A percentile compares a stretch with the other conserved stretches of the same genome.
Evolutionary conservation across 2,329 filamentous ascomycete genomes (phyloP).

Genomic region (Penicillium polonicum): DNA sequence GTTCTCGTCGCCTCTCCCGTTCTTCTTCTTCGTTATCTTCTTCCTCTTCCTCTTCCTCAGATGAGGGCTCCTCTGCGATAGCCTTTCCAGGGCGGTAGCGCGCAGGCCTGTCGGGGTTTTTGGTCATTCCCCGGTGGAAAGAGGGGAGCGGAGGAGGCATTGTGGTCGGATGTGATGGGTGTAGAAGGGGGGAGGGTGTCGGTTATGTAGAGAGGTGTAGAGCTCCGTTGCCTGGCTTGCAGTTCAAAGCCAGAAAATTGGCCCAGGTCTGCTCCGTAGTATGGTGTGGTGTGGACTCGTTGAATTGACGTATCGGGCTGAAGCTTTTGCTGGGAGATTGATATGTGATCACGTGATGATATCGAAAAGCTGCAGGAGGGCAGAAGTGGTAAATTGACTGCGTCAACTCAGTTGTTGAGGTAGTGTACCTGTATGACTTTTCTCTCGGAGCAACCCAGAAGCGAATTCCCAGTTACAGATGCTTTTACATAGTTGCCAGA

Average conservation of each 20-base stretch:
- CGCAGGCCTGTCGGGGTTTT: constrained; percentile 74
- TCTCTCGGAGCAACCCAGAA: background rate
- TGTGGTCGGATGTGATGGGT: constrained; percentile 6
- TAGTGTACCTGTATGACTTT: background rate
- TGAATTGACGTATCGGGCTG: constrained; percentile 1
- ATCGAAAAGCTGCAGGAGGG: background rate
- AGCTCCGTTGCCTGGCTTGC: background rate
- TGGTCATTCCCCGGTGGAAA: constrained; percentile 71
- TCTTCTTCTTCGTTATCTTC: constrained; percentile 61
- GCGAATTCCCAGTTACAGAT: fast-evolving
- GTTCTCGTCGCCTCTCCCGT: constrained; percentile 58
- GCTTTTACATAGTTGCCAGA: background rate
- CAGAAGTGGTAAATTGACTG: background rate
- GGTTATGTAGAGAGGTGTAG: background rate
- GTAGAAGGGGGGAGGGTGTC: background rate
- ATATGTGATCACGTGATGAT: constrained; percentile 6
- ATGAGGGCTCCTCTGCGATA: constrained; percentile 48
- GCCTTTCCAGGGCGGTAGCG: constrained; percentile 86
- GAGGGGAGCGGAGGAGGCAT: constrained; percentile 49
- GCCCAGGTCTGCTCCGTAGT: background rate
- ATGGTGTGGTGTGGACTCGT: background rate
- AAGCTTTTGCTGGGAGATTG: constrained; percentile 9
- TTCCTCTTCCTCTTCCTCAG: constrained; percentile 54
- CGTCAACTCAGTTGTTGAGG: background rate
- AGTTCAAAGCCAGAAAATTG: background rate